A percentile compares a stretch with the other conserved stretches of the same genome.
Evolutionary conservation across 345 rosid species (phyloP).

Genomic region (Populus deltoides): DNA sequence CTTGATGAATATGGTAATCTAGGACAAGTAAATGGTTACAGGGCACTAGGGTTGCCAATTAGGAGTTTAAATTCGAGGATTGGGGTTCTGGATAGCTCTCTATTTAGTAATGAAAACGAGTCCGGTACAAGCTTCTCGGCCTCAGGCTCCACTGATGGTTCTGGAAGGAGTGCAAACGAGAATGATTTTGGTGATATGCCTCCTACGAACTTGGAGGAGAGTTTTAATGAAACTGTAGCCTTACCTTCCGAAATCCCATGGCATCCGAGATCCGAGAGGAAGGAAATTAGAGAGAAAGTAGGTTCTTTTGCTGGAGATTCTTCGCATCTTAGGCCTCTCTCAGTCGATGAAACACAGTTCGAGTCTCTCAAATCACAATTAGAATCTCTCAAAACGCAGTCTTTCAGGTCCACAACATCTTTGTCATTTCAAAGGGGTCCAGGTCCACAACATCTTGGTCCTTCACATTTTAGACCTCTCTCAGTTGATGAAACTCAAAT

Average conservation of each 20-base stretch:
- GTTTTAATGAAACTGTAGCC: slow-evolving; percentile 28
- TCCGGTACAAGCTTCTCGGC: slow-evolving; percentile 23
- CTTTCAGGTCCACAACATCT: slow-evolving; percentile 43
- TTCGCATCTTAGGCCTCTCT: slow-evolving; percentile 51
- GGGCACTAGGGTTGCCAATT: slow-evolving; percentile 74
- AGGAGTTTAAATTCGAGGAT: slow-evolving; percentile 58
- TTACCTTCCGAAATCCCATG: slow-evolving; percentile 41
- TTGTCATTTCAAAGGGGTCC: slow-evolving; percentile 44
- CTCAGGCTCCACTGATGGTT: slow-evolving; percentile 18
- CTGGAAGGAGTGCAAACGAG: slow-evolving; percentile 23
- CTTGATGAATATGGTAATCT: slow-evolving; percentile 31
- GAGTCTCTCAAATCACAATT: slow-evolving; percentile 43
- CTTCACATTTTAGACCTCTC: slow-evolving; percentile 49
- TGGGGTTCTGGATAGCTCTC: slow-evolving; percentile 15
- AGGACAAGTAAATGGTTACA: slow-evolving; percentile 19
- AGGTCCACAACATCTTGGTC: slow-evolving; percentile 1
- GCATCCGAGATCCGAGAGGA: slow-evolving; percentile 42
- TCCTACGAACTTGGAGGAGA: slow-evolving; percentile 32
- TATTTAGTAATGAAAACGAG: slow-evolving; percentile 31
- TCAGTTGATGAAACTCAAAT: slow-evolving; percentile 61
- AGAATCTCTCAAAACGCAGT: slow-evolving; percentile 36
- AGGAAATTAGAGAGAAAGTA: slow-evolving; percentile 35
- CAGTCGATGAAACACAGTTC: slow-evolving; percentile 62
- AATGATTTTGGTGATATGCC: slow-evolving; percentile 30
- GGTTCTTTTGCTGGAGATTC: slow-evolving; percentile 9